Evolutionary conservation across 176 grass and related monocot genomes (phyloP).

Genomic region (Eragrostis curvula): DNA sequence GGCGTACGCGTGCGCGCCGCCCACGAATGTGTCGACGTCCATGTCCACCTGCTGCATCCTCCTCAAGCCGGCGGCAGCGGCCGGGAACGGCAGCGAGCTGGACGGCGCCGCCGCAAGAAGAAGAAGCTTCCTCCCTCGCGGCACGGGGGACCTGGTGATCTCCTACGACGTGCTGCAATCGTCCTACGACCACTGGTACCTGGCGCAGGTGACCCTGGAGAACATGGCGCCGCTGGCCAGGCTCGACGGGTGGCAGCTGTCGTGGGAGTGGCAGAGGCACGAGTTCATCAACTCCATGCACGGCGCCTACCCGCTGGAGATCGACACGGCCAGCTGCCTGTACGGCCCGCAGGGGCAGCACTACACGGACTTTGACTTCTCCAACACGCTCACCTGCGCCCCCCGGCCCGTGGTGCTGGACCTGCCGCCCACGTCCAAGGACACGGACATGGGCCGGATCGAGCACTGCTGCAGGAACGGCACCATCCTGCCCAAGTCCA

Average conservation of each 20-base stretch:
- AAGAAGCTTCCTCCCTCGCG: conserved; percentile 33
- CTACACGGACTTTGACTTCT: conserved; percentile 73
- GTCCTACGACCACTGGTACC: conserved; percentile 49
- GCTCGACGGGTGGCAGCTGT: conserved; percentile 69
- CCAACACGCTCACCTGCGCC: conserved; percentile 72
- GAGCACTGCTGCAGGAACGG: conserved; percentile 81
- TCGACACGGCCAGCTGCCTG: conserved; percentile 50
- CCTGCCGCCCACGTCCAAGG: conserved; percentile 58
- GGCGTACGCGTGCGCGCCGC: conserved; percentile 52
- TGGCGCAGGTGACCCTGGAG: conserved; percentile 70
- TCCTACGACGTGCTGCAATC: conserved; percentile 74
- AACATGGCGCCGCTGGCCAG: conserved; percentile 64
- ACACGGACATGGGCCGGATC: conserved; percentile 50
- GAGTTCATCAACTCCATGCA: conserved; percentile 72
- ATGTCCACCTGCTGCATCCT: conserved; percentile 65
- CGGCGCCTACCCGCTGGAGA: conserved; percentile 65
- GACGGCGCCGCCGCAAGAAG: neutral
- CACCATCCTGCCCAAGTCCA: conserved; percentile 68
- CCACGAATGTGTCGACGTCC: neutral
- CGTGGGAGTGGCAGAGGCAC: conserved; percentile 67
- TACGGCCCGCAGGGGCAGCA: conserved; percentile 57
- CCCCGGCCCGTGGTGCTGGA: conserved; percentile 50
- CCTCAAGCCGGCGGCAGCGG: conserved; percentile 2
- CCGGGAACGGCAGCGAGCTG: neutral
- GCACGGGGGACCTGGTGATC: conserved; percentile 69